Base-by-base conservation (phyloP, 495 filamentous ascomycete species). In the Penicillium paxilli region DNA sequence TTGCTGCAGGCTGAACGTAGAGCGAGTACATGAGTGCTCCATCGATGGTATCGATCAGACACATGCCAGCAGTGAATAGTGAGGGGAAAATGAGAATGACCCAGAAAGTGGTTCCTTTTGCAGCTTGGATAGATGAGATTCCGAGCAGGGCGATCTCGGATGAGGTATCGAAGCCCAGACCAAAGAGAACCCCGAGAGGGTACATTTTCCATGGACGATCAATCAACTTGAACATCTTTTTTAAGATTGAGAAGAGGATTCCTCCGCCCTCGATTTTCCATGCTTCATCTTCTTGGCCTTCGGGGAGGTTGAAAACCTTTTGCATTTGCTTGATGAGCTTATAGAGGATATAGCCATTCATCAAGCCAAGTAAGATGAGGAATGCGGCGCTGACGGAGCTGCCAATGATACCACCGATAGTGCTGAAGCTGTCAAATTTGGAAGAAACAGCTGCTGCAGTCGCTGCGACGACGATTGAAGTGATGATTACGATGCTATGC, bases 201-300 rank as follows among this genome's bases (percentile, higher is more conserved):
- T 96, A 79, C 93, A 97, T 98, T 70, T 98, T 98, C 94, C 94
- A 98, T 1, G 92, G 90, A 5, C 87, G 73, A 66, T 98, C 89
- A 64, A 98, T 87, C 19, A 96, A 66, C 53, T 82, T 85, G 73
- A 97, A 96, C 69, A 92, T 73, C 47, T 77, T 84, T 57, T 87
- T 83, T 44, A 96, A 83, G 9, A 96, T 57, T 3, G 71, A 72
- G 48, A 87, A 87, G 42, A 97, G 68, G 41, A 90, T 82, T 1
- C 93, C 93, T 1, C 81, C 84, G 4, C 90, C 90, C 60, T 92
- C 84, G 19, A 96, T 77, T 66, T 87, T 82, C 61, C 91, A 79
- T 1, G 74, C 72, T 49, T 82, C 77, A 47, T 80, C 74, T 50
- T 79, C 83, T 16, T 78, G 77, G 11, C 82, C 80, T 17, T 71